Conservation (phyloP, 768 basidiomycete genomes). For the Boletus eberwhitei region DNA sequence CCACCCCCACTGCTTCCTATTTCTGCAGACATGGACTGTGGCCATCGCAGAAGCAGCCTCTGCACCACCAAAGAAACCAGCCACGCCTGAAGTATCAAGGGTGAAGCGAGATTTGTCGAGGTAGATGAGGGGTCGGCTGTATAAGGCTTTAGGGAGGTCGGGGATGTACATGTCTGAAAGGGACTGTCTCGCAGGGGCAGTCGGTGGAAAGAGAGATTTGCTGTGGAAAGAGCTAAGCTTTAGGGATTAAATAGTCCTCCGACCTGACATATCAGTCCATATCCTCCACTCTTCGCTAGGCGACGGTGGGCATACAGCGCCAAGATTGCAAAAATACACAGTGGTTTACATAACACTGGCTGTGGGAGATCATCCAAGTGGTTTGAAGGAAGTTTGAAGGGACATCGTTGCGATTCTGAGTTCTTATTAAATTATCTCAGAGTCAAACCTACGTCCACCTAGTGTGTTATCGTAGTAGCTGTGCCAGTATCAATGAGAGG, state of each 20-base stretch:
- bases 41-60: slow-evolving; percentile 34
- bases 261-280: not conserved
- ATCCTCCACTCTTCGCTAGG: not conserved
- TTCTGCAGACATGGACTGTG: slow-evolving; percentile 28
- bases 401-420: too few relatives aligned
- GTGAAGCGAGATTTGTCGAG: slow-evolving; percentile 14
- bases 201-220: not conserved
- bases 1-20: slow-evolving; percentile 30
- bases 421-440: too few relatives aligned
- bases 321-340: not conserved
- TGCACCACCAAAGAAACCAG: slow-evolving; percentile 22
- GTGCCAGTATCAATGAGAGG: too few relatives aligned
- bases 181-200: not conserved
- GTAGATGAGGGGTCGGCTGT: not conserved
- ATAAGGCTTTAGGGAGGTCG: not conserved
- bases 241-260: not conserved
- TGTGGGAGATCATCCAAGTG: too few relatives aligned
- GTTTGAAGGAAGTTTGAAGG: too few relatives aligned
- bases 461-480: too few relatives aligned
- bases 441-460: too few relatives aligned
- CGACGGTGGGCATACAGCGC: not conserved
- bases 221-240: not conserved
- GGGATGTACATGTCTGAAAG: slow-evolving; percentile 1
- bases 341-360: too few relatives aligned
- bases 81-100: slow-evolving; percentile 24